A percentile compares a stretch with the other conserved stretches of the same genome.
These are phyloP conservation scores for Puya raimondii DNA, from an alignment of 176 grass and related monocot genomes.

Conservation along the genomic window DNA sequence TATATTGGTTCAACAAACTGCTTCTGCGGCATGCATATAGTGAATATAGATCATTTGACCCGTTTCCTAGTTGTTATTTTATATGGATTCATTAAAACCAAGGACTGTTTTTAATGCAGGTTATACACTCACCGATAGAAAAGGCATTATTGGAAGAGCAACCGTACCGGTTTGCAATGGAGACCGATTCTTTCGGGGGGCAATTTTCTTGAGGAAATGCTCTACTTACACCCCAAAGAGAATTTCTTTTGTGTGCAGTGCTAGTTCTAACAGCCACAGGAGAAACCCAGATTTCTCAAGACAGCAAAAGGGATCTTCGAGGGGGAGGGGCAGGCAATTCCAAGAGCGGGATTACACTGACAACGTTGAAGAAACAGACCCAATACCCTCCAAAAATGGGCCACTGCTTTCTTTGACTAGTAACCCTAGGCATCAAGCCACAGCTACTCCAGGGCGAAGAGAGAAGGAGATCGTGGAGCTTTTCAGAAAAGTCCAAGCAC, in stretches of 20 bases:
- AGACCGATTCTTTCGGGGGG: conserved; percentile 21
- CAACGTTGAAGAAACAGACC: conserved; percentile 45
- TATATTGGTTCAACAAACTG: neutral
- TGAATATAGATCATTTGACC: neutral
- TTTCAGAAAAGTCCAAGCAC: conserved; percentile 73
- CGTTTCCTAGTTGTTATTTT: neutral
- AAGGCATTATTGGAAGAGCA: conserved; percentile 26
- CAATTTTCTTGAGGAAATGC: conserved; percentile 30
- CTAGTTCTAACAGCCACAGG: conserved; percentile 32
- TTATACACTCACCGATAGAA: conserved; percentile 27
- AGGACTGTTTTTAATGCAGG: neutral
- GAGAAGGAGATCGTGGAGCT: conserved; percentile 66
- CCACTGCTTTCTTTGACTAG: conserved; percentile 35
- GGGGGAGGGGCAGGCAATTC: conserved; percentile 34
- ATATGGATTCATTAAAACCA: neutral
- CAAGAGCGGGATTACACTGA: conserved; percentile 52
- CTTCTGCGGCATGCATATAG: neutral
- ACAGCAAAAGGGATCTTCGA: conserved; percentile 18
- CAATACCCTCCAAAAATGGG: conserved; percentile 54
- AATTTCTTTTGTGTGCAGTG: conserved; percentile 33
- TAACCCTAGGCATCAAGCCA: conserved; percentile 32
- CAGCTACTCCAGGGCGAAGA: conserved; percentile 41
- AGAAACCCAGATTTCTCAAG: conserved; percentile 23
- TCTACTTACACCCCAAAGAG: conserved; percentile 25
- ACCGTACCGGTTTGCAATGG: conserved; percentile 24